phyloP scores from a whole-genome alignment of 164 flowering plant genomes.

The Piper betle region DNA sequence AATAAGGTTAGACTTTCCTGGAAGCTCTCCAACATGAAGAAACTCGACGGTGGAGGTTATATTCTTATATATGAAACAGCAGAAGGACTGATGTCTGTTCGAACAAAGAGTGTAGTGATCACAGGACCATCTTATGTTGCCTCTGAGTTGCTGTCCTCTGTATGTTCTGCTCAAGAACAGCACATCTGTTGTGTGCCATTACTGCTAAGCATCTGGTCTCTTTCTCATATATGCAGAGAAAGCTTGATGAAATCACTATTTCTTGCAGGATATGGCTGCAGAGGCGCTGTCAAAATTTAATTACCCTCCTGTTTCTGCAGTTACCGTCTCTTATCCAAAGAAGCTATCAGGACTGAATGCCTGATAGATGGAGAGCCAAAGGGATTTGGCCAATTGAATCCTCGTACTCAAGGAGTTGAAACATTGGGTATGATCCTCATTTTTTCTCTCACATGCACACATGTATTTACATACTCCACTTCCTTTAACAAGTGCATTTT shows the following conservation, averaged over 20 bases:
- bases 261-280: conserved; percentile 59
- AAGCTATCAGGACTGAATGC: conserved; percentile 66
- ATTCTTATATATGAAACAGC: conserved; percentile 78
- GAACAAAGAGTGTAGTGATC: conserved; percentile 58
- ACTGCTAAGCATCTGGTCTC: background rate
- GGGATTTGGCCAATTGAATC: conserved; percentile 98
- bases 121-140: conserved; percentile 87
- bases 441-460: background rate
- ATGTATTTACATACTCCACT: too few relatives aligned
- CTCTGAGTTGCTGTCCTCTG: conserved; percentile 54
- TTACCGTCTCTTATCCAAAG: conserved; percentile 77
- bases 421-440: conserved; percentile 48
- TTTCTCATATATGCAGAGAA: background rate
- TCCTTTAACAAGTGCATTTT: background rate
- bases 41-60: conserved; percentile 41
- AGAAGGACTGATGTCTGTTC: conserved; percentile 50
- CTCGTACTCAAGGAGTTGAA: conserved; percentile 94
- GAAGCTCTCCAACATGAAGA: conserved; percentile 58
- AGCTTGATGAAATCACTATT: background rate
- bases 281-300: conserved; percentile 73
- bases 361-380: conserved; percentile 81
- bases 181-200: background rate
- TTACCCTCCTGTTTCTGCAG: conserved; percentile 95
- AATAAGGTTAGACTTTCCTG: conserved; percentile 72
- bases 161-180: conserved; percentile 27